A percentile compares a stretch with the other conserved stretches of the same genome.
Conservation (phyloP, 2,329 filamentous ascomycete genomes). For the Exophiala xenobiotica region DNA sequence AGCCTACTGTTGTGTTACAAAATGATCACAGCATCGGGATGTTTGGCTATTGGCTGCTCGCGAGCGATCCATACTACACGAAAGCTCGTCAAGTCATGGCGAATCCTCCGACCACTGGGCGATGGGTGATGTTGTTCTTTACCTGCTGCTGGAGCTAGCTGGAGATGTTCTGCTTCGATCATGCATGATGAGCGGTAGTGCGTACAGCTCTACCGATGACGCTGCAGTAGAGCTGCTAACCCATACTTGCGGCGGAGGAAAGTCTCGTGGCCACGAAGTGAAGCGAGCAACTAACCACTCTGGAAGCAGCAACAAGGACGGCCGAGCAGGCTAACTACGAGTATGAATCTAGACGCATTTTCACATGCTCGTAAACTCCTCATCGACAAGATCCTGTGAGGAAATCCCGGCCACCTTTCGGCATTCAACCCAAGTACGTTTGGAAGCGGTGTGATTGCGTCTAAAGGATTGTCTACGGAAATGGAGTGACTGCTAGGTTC, state of each 20-base stretch:
- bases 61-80: not conserved
- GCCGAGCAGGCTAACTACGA: not conserved
- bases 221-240: too few species aligned
- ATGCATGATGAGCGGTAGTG: not conserved
- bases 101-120: not conserved
- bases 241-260: not conserved
- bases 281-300: constrained; percentile 1
- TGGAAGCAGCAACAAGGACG: not conserved
- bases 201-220: not conserved
- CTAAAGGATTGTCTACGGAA: too few species aligned
- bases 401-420: too few species aligned
- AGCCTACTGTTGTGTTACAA: constrained; percentile 8
- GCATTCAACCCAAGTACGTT: too few species aligned
- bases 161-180: not conserved
- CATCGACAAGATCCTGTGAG: too few species aligned
- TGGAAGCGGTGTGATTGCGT: too few species aligned
- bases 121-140: not conserved
- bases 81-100: not conserved
- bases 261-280: constrained; percentile 1
- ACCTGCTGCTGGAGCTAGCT: not conserved
- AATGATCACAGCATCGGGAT: constrained; percentile 2
- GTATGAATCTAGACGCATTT: not conserved
- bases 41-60: constrained; percentile 1
- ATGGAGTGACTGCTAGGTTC: too few species aligned
- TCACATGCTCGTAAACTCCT: constrained; percentile 3